Conservation (phyloP, 2,329 filamentous ascomycete genomes). For the Hymenoscyphus fraxineus region DNA sequence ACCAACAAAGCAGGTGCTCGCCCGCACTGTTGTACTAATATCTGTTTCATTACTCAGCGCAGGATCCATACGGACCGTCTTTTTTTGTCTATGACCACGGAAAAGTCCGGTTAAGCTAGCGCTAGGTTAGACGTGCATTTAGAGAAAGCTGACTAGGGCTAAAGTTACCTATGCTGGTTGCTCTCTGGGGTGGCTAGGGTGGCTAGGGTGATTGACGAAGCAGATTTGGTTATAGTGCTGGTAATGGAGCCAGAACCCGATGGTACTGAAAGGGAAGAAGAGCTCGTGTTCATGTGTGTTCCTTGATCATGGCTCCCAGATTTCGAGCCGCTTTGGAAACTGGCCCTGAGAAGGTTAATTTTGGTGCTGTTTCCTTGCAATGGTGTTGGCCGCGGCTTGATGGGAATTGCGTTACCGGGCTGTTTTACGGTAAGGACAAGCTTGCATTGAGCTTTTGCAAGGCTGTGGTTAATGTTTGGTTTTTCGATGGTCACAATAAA, state of each 20-base stretch:
- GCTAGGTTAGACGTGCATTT: neutral
- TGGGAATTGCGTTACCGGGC: too few relatives aligned
- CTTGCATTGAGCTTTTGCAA: neutral
- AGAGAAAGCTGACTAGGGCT: neutral
- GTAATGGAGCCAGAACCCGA: neutral
- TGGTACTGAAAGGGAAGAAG: neutral
- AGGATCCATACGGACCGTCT: neutral
- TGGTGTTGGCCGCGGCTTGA: neutral
- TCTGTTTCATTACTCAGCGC: neutral
- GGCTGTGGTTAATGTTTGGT: neutral
- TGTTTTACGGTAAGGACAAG: neutral
- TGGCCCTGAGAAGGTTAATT: neutral
- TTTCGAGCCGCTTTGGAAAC: neutral
- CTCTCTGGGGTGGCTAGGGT: neutral
- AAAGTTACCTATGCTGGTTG: neutral
- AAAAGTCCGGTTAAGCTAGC: neutral
- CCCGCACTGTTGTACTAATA: neutral
- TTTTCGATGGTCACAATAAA: conserved; percentile 15
- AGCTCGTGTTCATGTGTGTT: neutral
- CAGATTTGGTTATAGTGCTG: neutral
- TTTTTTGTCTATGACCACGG: neutral
- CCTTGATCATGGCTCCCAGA: neutral
- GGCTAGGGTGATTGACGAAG: neutral
- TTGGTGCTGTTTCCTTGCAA: conserved; percentile 1
- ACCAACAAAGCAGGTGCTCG: neutral